Conservation (phyloP, 805 yeast genomes). For the Zygoascus biomembranicola region DNA sequence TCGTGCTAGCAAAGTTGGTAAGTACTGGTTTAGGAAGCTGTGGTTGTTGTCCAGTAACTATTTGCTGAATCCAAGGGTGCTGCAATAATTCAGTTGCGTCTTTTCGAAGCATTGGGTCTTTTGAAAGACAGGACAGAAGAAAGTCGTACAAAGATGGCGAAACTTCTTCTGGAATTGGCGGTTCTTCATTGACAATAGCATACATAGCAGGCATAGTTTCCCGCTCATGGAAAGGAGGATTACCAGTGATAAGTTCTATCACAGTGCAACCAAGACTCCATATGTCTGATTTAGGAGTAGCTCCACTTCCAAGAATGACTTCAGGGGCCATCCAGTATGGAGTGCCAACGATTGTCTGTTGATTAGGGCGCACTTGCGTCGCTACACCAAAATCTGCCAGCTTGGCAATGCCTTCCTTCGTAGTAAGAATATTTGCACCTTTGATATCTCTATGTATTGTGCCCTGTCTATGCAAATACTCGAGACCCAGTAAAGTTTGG, state of each 20-base stretch:
- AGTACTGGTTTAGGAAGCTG: background rate
- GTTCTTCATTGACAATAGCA: constrained; percentile 62
- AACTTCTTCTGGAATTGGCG: constrained; percentile 50
- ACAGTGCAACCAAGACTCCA: constrained; percentile 93
- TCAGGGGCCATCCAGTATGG: constrained; percentile 99
- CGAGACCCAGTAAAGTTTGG: constrained; percentile 54
- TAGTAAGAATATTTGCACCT: constrained; percentile 62
- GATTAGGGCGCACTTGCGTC: constrained; percentile 30
- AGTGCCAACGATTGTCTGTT: constrained; percentile 53
- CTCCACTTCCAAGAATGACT: constrained; percentile 73
- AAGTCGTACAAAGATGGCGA: constrained; percentile 45
- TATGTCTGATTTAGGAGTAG: constrained; percentile 76
- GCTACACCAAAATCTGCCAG: constrained; percentile 78
- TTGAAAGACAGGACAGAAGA: constrained; percentile 59
- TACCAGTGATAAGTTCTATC: constrained; percentile 74
- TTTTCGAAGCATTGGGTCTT: constrained; percentile 52
- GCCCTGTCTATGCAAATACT: constrained; percentile 60
- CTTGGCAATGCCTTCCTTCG: constrained; percentile 55
- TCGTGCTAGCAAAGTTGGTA: background rate
- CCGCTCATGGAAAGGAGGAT: constrained; percentile 77
- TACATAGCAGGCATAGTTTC: constrained; percentile 74
- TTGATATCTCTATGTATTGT: constrained; percentile 72
- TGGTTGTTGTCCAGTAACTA: background rate
- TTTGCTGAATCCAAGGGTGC: constrained; percentile 50
- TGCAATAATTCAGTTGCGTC: constrained; percentile 46